phyloP scores from a whole-genome alignment of 495 filamentous ascomycete species.

The Lichina pygmaea region DNA sequence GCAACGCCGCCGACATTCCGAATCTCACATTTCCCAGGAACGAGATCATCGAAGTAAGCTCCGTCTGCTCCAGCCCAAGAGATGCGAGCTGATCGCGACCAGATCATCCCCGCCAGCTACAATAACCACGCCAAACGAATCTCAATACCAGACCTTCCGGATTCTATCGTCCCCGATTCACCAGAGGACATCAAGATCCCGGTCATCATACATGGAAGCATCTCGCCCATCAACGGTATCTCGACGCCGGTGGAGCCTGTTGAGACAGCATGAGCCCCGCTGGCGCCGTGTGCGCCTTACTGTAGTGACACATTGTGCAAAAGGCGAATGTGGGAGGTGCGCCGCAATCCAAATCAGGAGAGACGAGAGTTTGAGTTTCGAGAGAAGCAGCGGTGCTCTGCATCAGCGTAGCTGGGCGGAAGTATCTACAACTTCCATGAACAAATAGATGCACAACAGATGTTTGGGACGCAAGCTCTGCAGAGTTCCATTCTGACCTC shows the following conservation, averaged over 20 bases:
- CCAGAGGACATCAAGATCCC: constrained; percentile 70
- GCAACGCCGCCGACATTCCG: constrained; percentile 87
- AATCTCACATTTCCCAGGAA: constrained; percentile 81
- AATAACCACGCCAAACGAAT: constrained; percentile 85
- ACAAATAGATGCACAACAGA: too few relatives aligned
- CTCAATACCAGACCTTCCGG: constrained; percentile 36
- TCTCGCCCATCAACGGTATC: constrained; percentile 21
- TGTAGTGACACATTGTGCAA: too few relatives aligned
- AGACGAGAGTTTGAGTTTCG: too few relatives aligned
- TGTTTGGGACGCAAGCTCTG: too few relatives aligned
- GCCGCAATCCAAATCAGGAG: too few relatives aligned
- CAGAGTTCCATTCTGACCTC: too few relatives aligned
- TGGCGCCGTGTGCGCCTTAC: too few relatives aligned
- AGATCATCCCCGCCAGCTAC: constrained; percentile 92
- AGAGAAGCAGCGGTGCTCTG: too few relatives aligned
- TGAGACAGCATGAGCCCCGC: neutral
- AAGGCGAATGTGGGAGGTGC: neutral
- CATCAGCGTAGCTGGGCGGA: too few relatives aligned
- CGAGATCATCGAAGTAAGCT: constrained; percentile 68
- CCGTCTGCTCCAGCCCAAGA: neutral
- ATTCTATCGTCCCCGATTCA: constrained; percentile 37
- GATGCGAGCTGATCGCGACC: neutral
- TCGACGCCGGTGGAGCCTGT: constrained; percentile 14
- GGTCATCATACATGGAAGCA: constrained; percentile 31
- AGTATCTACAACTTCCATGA: too few relatives aligned